A percentile compares a stretch with the other conserved stretches of the same genome.
Conservation (phyloP, 169 alveolate species). For the Perkinsus olseni region DNA sequence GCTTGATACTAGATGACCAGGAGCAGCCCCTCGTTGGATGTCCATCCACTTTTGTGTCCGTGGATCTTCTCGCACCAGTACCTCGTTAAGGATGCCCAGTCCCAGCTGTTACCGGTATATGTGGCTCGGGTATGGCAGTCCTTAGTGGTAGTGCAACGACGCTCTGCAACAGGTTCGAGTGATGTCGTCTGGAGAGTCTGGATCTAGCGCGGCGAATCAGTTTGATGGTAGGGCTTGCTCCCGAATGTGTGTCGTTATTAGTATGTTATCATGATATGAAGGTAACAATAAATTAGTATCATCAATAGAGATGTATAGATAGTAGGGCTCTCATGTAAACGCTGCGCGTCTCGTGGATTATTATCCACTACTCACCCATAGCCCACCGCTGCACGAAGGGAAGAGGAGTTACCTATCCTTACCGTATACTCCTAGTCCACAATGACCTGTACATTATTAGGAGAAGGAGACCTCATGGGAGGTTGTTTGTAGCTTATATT, state of each 20-base stretch:
- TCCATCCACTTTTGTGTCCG: not conserved
- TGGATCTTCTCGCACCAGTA: not conserved
- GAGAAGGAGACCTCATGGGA: no score
- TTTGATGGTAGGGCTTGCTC: not conserved
- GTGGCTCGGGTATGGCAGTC: not conserved
- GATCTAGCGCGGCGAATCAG: not conserved
- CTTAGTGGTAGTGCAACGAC: not conserved
- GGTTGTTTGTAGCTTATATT: no score
- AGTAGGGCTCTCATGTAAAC: no score
- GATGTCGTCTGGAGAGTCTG: not conserved
- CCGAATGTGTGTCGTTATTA: not conserved
- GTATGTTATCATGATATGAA: no score
- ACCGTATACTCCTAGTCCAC: no score
- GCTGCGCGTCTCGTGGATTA: no score
- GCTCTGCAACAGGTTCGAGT: not conserved
- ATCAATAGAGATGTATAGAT: no score
- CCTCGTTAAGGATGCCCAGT: not conserved
- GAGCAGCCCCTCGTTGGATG: not conserved
- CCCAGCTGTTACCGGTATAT: not conserved
- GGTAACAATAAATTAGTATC: no score
- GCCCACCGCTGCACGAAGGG: no score
- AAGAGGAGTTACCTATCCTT: no score
- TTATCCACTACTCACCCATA: no score
- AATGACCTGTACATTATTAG: no score
- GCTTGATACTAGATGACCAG: not conserved